phyloP scores from a whole-genome alignment of 129 eudicot genomes.

The Saussurea involucrata region DNA sequence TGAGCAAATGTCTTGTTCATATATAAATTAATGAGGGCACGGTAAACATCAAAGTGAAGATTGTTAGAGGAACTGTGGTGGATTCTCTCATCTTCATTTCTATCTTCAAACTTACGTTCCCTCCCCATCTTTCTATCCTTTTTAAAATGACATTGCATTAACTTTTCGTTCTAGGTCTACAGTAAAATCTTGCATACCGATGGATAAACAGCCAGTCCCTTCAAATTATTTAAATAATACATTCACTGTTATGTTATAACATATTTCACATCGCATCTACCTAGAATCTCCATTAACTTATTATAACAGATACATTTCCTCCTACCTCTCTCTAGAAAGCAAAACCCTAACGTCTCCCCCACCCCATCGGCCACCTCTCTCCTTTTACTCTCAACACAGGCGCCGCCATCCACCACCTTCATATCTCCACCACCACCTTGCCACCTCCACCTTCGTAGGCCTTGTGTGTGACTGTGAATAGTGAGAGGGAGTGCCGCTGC shows the following conservation, averaged over 20 bases:
- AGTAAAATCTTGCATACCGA: background rate
- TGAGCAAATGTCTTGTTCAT: background rate
- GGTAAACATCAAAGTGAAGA: background rate
- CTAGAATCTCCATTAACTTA: background rate
- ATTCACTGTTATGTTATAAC: background rate
- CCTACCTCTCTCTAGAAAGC: too few species aligned
- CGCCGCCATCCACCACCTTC: too few species aligned
- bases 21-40: background rate
- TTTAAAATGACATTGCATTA: too few species aligned
- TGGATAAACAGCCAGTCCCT: background rate
- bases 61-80: background rate
- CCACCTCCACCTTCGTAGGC: too few species aligned
- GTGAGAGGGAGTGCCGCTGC: too few species aligned
- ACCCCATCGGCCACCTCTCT: too few species aligned
- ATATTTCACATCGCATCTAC: background rate
- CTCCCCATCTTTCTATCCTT: background rate
- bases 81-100: background rate
- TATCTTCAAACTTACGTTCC: background rate
- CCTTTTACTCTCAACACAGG: too few species aligned
- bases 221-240: background rate
- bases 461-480: too few species aligned
- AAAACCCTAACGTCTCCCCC: too few species aligned
- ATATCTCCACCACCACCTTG: too few species aligned
- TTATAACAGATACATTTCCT: too few species aligned
- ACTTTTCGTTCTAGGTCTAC: too few species aligned